Evolutionary conservation across 2,329 filamentous ascomycete genomes (phyloP), one percentile per base, ranked within the genome.

Genomic region (Talaromyces sp.): DNA sequence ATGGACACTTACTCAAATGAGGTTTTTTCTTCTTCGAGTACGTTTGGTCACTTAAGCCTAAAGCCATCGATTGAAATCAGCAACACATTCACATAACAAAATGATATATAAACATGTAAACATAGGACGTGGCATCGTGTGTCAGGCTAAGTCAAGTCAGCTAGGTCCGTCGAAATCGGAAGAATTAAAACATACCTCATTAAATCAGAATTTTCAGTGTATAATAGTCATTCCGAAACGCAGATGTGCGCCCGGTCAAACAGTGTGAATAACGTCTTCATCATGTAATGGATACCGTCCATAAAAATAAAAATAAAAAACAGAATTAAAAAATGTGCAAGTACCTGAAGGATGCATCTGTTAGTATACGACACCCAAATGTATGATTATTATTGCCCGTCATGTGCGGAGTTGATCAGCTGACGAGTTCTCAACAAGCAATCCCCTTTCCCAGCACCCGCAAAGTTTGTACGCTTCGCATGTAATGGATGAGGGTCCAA

Each of bases 151-250:
- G 33, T 55, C 4, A 34, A 23, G 53, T 61, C 47, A 57, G 60
- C 34, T 23, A 65, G 44, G 53, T 58, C 65, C 65, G 63, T 59
- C 54, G 62, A 57, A 40, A 50, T 56, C 5, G 10, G 27, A 10
- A 28, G 27, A 28, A 14, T 12, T 31, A 53, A 5, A 31, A 56
- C 4, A 52, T 70, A 82, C 84, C 84, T 87, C 85, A 87, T 87
- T 87, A 87, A 87, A 87, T 87, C 85, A 87, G 85, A 87, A 85
- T 87, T 85, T 85, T 84, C 78, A 81, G 81, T 85, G 82, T 82
- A 74, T 72, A 77, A 79, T 80, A 83, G 83, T 87, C 84, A 87
- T 82, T 68, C 79, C 81, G 69, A 76, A 79, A 59, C 57, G 56
- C 61, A 78, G 76, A 80, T 81, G 81, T 75, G 76, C 74, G 74